These are phyloP conservation scores for Cytospora leucostoma DNA, from an alignment of 2,329 filamentous ascomycete species.

Conservation along the genomic window DNA sequence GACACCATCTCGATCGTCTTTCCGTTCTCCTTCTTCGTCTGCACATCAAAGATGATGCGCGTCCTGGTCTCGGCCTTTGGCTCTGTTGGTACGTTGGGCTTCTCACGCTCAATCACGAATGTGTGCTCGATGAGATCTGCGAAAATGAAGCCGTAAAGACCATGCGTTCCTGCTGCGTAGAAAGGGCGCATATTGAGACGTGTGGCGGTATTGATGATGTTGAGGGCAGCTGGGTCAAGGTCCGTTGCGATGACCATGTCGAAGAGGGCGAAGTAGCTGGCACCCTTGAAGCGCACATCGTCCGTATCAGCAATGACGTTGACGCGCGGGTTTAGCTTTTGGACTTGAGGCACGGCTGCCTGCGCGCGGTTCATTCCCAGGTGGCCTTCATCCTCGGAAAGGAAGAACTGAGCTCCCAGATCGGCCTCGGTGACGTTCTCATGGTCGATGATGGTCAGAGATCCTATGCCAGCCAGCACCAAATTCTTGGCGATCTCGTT, in stretches of 20 bases:
- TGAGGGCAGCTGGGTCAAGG: conserved; percentile 72
- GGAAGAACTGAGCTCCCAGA: conserved; percentile 79
- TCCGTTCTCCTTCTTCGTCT: conserved; percentile 67
- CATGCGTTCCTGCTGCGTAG: conserved; percentile 85
- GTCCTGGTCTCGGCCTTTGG: conserved; percentile 72
- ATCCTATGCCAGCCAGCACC: conserved; percentile 88
- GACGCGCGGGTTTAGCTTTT: conserved; percentile 88
- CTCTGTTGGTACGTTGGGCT: conserved; percentile 70
- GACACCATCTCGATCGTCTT: conserved; percentile 83
- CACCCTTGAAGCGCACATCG: conserved; percentile 66
- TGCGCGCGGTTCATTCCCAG: conserved; percentile 83
- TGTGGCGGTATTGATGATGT: conserved; percentile 82
- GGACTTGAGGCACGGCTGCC: conserved; percentile 75
- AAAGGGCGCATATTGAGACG: conserved; percentile 78
- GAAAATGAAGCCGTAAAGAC: conserved; percentile 94
- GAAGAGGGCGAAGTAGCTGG: conserved; percentile 76
- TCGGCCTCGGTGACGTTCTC: conserved; percentile 75
- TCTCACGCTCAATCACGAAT: conserved; percentile 83
- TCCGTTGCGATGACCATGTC: conserved; percentile 91
- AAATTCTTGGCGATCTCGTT: conserved; percentile 98
- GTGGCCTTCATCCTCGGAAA: conserved; percentile 64
- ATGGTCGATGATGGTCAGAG: conserved; percentile 84
- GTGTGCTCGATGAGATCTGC: conserved; percentile 88
- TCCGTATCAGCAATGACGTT: conserved; percentile 69
- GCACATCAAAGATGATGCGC: conserved; percentile 70